These are phyloP conservation scores for Trichoderma sp. DNA, from an alignment of 2,329 filamentous ascomycete genomes.

Conservation along the genomic window DNA sequence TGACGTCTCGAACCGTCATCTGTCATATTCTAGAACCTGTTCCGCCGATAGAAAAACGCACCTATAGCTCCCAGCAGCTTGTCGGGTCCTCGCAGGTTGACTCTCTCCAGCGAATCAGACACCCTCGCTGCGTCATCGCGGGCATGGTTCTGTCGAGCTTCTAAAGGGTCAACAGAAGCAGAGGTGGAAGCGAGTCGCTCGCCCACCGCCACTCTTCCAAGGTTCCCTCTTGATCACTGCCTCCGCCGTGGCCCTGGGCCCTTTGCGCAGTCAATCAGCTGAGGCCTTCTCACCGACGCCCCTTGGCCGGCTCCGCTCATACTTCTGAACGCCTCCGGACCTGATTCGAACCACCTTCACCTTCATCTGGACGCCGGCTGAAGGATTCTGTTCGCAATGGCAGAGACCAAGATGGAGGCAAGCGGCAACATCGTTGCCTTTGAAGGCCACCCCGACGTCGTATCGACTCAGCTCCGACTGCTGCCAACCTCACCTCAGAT, in stretches of 20 bases:
- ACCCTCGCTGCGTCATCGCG: not conserved
- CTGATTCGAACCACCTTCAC: not conserved
- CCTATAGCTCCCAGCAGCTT: not conserved
- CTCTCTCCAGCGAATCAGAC: conserved; percentile 3
- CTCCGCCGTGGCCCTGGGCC: conserved; percentile 5
- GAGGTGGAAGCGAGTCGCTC: conserved; percentile 1
- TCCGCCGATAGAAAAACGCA: conserved; percentile 19
- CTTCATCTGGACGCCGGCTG: not conserved
- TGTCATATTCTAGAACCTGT: conserved; percentile 14
- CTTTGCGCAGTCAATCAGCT: conserved; percentile 3
- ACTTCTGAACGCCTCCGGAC: not conserved
- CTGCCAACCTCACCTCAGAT: conserved; percentile 61
- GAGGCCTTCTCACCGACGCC: not conserved
- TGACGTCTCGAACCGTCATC: conserved; percentile 23
- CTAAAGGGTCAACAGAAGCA: not conserved
- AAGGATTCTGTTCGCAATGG: conserved; percentile 29
- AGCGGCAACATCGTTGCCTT: conserved; percentile 59
- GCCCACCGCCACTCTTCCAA: conserved; percentile 19
- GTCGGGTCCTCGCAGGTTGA: conserved; percentile 3
- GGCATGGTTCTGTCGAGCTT: conserved; percentile 12
- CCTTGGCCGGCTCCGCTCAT: conserved; percentile 1
- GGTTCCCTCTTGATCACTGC: conserved; percentile 1
- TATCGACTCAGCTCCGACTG: conserved; percentile 61
- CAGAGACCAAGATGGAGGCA: conserved; percentile 30
- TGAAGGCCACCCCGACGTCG: conserved; percentile 56